Conservation (phyloP, 2,329 filamentous ascomycete species). For the Scedosporium aurantiacum region DNA sequence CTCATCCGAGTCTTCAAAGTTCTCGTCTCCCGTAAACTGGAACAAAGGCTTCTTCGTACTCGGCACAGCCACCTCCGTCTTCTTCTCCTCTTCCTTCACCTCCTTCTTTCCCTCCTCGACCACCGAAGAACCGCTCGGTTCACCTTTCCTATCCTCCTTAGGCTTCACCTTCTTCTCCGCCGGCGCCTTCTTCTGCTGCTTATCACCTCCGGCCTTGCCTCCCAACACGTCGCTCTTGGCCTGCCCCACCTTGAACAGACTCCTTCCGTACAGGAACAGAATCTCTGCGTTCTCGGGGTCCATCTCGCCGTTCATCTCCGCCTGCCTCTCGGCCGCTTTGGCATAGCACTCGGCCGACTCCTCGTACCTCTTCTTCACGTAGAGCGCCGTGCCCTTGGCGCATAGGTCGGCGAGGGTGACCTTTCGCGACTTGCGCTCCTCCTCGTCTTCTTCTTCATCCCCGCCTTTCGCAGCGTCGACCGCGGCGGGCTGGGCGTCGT, state of each 20-base stretch:
- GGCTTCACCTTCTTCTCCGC: conserved; percentile 11
- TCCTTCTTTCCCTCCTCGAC: conserved; percentile 22
- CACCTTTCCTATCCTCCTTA: conserved; percentile 19
- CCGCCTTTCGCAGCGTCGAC: conserved; percentile 1
- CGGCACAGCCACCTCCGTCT: conserved; percentile 10
- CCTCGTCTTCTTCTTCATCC: conserved; percentile 13
- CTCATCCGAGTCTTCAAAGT: conserved; percentile 75
- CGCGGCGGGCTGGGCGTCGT: neutral
- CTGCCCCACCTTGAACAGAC: conserved; percentile 87
- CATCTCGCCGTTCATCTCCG: conserved; percentile 85
- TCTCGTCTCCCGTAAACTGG: conserved; percentile 88
- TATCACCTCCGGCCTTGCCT: conserved; percentile 54
- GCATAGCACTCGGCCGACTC: conserved; percentile 82
- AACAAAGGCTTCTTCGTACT: conserved; percentile 64
- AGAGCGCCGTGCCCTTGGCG: conserved; percentile 72
- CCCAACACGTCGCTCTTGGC: conserved; percentile 91
- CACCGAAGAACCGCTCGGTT: conserved; percentile 7
- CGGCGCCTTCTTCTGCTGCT: conserved; percentile 12
- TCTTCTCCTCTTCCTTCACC: conserved; percentile 21
- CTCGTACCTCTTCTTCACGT: conserved; percentile 79
- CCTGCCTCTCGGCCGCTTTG: conserved; percentile 79
- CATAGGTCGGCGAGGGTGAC: conserved; percentile 67
- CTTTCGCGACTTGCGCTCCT: conserved; percentile 39
- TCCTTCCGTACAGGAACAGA: conserved; percentile 87
- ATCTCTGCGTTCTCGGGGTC: conserved; percentile 84